phyloP scores from a whole-genome alignment of 257 asterid species.

The Solanum lignicaule region DNA sequence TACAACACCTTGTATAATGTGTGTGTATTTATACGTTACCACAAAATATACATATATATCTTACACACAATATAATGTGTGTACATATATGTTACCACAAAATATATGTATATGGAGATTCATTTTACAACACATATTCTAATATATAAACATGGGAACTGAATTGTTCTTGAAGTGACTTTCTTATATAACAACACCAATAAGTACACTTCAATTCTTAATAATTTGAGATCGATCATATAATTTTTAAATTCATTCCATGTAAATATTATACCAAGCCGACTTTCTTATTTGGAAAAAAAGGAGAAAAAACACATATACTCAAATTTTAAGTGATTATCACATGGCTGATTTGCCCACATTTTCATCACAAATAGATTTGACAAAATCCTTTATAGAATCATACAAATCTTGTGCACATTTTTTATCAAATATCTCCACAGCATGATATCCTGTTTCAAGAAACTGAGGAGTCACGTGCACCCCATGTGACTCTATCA shows the following conservation, averaged over 20 bases:
- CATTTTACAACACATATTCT: not conserved
- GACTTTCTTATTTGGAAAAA: too few species aligned
- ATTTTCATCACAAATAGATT: not conserved
- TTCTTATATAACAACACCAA: not conserved
- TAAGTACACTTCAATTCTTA: not conserved
- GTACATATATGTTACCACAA: not conserved
- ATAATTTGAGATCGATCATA: not conserved
- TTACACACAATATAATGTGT: not conserved
- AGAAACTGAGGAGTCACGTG: slow-evolving; percentile 32
- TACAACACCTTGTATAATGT: not conserved
- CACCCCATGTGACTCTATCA: slow-evolving; percentile 48
- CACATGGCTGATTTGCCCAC: not conserved
- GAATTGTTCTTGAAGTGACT: not conserved
- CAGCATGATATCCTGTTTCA: slow-evolving; percentile 53
- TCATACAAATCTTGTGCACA: slow-evolving; percentile 29
- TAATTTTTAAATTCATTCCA: not conserved
- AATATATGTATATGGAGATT: not conserved
- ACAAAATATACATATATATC: too few species aligned
- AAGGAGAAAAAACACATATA: not conserved
- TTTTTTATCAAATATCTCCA: slow-evolving; percentile 40
- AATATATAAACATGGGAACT: not conserved
- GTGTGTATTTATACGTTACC: not conserved
- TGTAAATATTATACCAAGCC: not conserved
- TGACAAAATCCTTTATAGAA: slow-evolving; percentile 30
- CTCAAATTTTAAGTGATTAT: not conserved